A percentile compares a stretch with the other conserved stretches of the same genome.
Evolutionary conservation across 2,329 filamentous ascomycete species (phyloP).

Genomic region (Diatrype stigma): DNA sequence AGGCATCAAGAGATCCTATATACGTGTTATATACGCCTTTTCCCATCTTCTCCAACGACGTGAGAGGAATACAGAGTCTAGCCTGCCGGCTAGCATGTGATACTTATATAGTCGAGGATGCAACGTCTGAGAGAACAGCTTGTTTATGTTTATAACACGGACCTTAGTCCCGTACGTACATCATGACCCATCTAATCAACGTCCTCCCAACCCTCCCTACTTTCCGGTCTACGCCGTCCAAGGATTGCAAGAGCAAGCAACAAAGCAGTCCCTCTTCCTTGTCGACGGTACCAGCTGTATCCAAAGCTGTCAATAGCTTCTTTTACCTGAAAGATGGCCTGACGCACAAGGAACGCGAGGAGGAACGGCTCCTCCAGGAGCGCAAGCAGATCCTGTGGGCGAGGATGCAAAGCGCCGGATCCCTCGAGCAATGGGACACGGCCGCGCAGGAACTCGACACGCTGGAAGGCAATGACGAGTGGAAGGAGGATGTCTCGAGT

Average conservation of each 20-base stretch:
- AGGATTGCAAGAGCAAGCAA: constrained; percentile 4
- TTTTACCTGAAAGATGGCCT: constrained; percentile 51
- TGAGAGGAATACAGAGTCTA: too few species aligned
- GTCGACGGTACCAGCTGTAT: constrained; percentile 22
- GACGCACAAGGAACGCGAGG: constrained; percentile 44
- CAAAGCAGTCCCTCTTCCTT: not conserved
- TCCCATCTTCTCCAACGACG: too few species aligned
- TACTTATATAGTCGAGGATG: constrained; percentile 7
- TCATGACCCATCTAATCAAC: constrained; percentile 21
- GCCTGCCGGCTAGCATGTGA: too few species aligned
- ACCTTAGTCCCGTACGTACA: constrained; percentile 6
- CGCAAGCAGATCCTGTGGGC: constrained; percentile 59
- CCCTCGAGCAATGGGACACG: constrained; percentile 67
- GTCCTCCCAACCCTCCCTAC: constrained; percentile 16
- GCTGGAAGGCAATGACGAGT: constrained; percentile 74
- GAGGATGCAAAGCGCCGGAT: constrained; percentile 64
- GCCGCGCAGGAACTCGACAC: constrained; percentile 74
- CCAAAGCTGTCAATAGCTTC: constrained; percentile 37
- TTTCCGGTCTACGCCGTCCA: constrained; percentile 7
- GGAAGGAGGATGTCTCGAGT: constrained; percentile 65
- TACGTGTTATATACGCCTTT: too few species aligned
- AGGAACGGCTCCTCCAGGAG: constrained; percentile 46
- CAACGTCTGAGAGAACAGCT: constrained; percentile 2
- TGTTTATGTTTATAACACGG: constrained; percentile 4
- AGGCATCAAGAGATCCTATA: too few species aligned